Percentiles rank a stretch among this genome's conserved stretches.
Conservation (phyloP, 1,284 basidiomycete species). For the Ganoderma boninense region DNA sequence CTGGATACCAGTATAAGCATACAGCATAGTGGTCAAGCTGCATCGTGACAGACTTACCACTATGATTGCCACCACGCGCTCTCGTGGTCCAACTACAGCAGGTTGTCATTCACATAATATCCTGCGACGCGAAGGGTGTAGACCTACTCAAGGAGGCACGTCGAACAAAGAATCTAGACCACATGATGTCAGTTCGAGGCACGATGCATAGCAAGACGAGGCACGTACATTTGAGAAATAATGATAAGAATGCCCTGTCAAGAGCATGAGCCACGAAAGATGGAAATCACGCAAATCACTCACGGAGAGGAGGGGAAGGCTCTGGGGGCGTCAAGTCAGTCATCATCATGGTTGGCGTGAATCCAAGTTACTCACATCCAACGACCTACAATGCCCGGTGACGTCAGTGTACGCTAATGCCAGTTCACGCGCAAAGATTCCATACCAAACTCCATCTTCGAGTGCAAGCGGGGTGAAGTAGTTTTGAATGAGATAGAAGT, state of each 20-base stretch:
- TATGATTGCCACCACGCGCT: background rate
- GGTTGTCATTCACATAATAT: background rate
- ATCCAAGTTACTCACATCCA: slow-evolving; percentile 1
- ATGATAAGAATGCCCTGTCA: slow-evolving; percentile 6
- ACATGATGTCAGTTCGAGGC: background rate
- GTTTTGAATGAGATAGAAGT: slow-evolving; percentile 8
- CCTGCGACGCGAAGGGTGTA: background rate
- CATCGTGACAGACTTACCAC: background rate
- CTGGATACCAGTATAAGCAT: background rate
- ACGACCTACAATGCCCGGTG: background rate
- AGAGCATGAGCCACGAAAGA: background rate
- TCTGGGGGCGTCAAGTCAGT: background rate
- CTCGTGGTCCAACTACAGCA: slow-evolving; percentile 1
- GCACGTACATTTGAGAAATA: slow-evolving; percentile 7
- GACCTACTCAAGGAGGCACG: slow-evolving; percentile 9
- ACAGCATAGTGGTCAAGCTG: background rate
- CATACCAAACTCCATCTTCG: slow-evolving; percentile 7
- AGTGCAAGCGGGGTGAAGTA: background rate
- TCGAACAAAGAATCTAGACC: slow-evolving; percentile 8
- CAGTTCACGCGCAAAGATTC: background rate
- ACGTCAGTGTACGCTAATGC: background rate
- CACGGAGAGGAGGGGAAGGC: slow-evolving; percentile 5
- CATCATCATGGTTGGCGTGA: background rate
- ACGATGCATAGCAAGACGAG: background rate
- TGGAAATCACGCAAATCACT: background rate